These are phyloP conservation scores for Fusarium sp. DNA, from an alignment of 2,329 filamentous ascomycete species.

Conservation along the genomic window DNA sequence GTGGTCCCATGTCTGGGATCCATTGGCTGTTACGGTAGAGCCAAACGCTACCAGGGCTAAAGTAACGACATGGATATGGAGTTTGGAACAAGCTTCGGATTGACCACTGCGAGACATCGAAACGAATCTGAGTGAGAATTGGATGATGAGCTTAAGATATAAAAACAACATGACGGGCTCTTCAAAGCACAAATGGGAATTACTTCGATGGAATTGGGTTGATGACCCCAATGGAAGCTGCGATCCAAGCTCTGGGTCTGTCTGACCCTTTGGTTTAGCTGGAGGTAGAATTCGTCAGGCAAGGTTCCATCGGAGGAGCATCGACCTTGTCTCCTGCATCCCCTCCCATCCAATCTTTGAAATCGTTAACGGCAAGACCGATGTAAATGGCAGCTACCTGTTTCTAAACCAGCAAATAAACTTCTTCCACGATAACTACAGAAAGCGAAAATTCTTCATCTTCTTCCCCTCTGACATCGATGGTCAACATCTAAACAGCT, in stretches of 20 bases:
- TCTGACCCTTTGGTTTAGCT: neutral
- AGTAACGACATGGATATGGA: slow-evolving; percentile 26
- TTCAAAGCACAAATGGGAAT: neutral
- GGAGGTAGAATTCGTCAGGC: neutral
- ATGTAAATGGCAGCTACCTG: slow-evolving; percentile 9
- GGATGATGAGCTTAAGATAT: neutral
- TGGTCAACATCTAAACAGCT: neutral
- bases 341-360: neutral
- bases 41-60: slow-evolving; percentile 27
- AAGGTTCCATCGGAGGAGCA: slow-evolving; percentile 17
- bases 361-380: slow-evolving; percentile 25
- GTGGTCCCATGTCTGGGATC: slow-evolving; percentile 35
- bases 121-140: neutral
- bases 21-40: slow-evolving; percentile 29
- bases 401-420: neutral
- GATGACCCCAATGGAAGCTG: neutral
- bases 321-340: slow-evolving; percentile 20
- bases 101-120: neutral
- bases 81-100: neutral
- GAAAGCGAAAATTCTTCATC: slow-evolving; percentile 1
- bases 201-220: neutral
- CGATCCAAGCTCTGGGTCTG: neutral
- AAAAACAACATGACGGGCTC: neutral
- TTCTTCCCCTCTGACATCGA: neutral
- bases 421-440: neutral